Evolutionary conservation across 495 filamentous ascomycete genomes (phyloP).

Genomic region (Patellaria atrata): DNA sequence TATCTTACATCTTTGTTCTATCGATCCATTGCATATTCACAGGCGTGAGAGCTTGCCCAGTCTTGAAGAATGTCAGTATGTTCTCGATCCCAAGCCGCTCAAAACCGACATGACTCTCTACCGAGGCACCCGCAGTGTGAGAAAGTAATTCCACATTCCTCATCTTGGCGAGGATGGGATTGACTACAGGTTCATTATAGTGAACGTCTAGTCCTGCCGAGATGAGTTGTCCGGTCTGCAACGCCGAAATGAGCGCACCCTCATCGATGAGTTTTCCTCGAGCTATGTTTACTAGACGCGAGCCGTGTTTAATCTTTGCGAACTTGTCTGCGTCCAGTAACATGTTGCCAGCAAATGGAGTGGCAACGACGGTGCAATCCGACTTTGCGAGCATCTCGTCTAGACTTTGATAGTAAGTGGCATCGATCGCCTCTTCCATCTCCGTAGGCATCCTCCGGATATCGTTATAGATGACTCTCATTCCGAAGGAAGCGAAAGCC

Average conservation of each 20-base stretch:
- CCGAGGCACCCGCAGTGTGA: conserved; percentile 58
- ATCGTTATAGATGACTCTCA: conserved; percentile 58
- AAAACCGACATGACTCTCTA: conserved; percentile 59
- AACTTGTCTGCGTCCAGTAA: conserved; percentile 41
- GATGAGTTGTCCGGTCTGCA: conserved; percentile 39
- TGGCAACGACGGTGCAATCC: conserved; percentile 56
- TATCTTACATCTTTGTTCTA: too few species aligned
- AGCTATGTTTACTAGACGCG: conserved; percentile 59
- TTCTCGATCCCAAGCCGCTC: conserved; percentile 63
- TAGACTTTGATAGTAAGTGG: conserved; percentile 37
- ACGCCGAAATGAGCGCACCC: conserved; percentile 46
- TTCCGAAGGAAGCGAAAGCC: conserved; percentile 43
- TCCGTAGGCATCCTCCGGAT: conserved; percentile 38
- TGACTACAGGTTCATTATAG: conserved; percentile 40
- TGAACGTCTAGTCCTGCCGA: conserved; percentile 58
- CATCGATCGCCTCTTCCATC: conserved; percentile 32
- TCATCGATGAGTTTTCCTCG: conserved; percentile 57
- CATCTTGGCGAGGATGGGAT: conserved; percentile 34
- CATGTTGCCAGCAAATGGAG: conserved; percentile 44
- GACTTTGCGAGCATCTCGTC: conserved; percentile 37
- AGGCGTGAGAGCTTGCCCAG: conserved; percentile 43
- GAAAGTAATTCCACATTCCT: conserved; percentile 45
- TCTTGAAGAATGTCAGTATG: conserved; percentile 43
- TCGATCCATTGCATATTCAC: conserved; percentile 41
- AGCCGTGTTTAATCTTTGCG: conserved; percentile 37